These are phyloP conservation scores for Salix dunnii DNA, from an alignment of 345 rosid species.

Conservation along the genomic window DNA sequence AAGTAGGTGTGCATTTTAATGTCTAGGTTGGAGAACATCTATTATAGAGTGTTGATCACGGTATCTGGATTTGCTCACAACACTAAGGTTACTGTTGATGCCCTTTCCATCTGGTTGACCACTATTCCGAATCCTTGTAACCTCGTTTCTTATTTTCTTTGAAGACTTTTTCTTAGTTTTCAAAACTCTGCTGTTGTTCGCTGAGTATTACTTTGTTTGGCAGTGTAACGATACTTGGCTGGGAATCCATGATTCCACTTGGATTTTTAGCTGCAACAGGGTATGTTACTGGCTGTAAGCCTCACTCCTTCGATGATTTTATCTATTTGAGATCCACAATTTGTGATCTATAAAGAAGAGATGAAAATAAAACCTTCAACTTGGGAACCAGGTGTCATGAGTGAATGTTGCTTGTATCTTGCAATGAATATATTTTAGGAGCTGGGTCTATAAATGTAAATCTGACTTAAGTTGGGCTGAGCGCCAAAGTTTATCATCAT, in stretches of 20 bases:
- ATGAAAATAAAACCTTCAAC: neutral
- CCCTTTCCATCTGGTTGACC: constrained; percentile 52
- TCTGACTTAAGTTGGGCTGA: no score
- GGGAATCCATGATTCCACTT: constrained; percentile 63
- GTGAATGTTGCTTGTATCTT: neutral
- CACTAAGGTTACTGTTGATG: constrained; percentile 46
- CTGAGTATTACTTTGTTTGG: neutral
- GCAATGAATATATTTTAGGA: no score
- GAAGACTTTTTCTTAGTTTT: neutral
- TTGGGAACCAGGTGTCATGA: neutral
- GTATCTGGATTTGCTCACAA: constrained; percentile 43
- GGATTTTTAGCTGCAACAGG: constrained; percentile 65
- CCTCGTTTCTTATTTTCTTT: neutral
- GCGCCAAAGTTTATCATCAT: no score
- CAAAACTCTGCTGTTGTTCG: neutral
- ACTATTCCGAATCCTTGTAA: neutral
- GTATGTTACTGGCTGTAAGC: constrained; percentile 26
- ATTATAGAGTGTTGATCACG: constrained; percentile 45
- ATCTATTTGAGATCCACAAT: neutral
- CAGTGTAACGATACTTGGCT: constrained; percentile 44
- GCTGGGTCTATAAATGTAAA: no score
- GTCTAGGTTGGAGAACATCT: constrained; percentile 52
- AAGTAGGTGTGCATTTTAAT: neutral
- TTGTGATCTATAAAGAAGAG: neutral
- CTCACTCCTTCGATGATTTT: neutral